Base-by-base conservation (phyloP, 169 alveolate genomes). In the Plasmodium knowlesi region DNA sequence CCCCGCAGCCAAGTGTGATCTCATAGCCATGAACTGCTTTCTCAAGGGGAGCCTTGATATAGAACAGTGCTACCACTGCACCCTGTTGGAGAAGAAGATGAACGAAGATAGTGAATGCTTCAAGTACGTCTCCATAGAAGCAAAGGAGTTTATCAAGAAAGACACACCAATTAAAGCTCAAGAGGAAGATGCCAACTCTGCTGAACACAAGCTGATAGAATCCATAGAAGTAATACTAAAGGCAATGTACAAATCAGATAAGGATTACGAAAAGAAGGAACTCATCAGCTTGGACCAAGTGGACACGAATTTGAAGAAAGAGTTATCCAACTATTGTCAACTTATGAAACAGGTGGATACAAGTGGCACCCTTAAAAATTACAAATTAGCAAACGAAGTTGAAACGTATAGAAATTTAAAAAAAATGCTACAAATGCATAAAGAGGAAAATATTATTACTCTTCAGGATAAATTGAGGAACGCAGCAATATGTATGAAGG, bases 401-500 rank as follows among this genome's bases (percentile, higher is more conserved):
- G 89, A 88, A 53, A 46, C 73, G 53, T 90, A 12, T 71, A 90
- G 73, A 10, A 90, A 90, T 81, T 28, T 90, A 30, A 46, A 61
- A 2, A 81, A 81, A 14, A 37, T 90, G 6, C 12, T 90, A 28
- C 70, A 30, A 32, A 5, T 30, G n/a, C 91, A 90, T 76, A 16
- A 22, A 16, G 84, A 70, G 5, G 83, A 80, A n/a, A 78, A 67
- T 16, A 6, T 46, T 0, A 41, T n/a, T 6, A 61, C 50, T 4
- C 30, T 81, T 34, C 76, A n/a, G 37, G 79, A 43, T 16, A 90
- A 81, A 50, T 39, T 90, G 16, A 90, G 71, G 43, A 90, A 81
- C 25, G 19, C 92, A 43, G 95, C 95, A n/a, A 81, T 90, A 3
- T 90, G 95, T 81, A 25, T 90, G 5, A 82, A 90, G 74, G 34